Evolutionary conservation across 768 basidiomycete genomes (phyloP).

Genomic region (Lyophyllum semitale): DNA sequence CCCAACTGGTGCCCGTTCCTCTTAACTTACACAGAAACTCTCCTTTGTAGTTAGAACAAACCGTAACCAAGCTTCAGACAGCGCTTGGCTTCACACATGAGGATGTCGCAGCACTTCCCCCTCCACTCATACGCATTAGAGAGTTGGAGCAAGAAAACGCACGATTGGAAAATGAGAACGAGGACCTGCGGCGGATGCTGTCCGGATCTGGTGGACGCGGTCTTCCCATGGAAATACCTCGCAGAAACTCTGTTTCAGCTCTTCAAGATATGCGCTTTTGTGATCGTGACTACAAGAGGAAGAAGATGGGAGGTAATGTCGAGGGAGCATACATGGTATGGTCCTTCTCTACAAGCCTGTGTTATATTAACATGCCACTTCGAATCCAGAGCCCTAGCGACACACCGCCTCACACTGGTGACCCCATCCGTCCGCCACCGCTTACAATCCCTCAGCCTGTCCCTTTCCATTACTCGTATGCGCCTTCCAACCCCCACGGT

Average conservation of each 20-base stretch:
- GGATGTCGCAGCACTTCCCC: conserved; percentile 71
- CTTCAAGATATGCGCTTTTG: conserved; percentile 50
- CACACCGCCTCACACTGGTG: conserved; percentile 40
- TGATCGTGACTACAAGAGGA: conserved; percentile 65
- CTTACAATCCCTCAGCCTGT: conserved; percentile 63
- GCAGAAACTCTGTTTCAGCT: conserved; percentile 46
- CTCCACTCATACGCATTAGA: conserved; percentile 72
- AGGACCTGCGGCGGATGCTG: conserved; percentile 70
- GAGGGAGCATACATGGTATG: conserved; percentile 60
- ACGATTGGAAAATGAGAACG: conserved; percentile 70
- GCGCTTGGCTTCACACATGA: conserved; percentile 73
- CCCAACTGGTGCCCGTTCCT: not conserved
- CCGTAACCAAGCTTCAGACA: conserved; percentile 81
- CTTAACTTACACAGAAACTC: not conserved
- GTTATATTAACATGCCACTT: conserved; percentile 6
- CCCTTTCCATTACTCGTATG: conserved; percentile 51
- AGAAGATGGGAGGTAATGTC: conserved; percentile 50
- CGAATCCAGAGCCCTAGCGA: conserved; percentile 44
- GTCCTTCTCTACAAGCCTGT: not conserved
- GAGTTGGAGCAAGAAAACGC: conserved; percentile 84
- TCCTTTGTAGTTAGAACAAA: conserved; percentile 74
- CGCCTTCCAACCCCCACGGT: conserved; percentile 38
- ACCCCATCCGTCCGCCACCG: conserved; percentile 52
- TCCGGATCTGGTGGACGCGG: conserved; percentile 42
- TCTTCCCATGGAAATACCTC: conserved; percentile 42